These are phyloP conservation scores for Botrytis hyacinthi DNA, from an alignment of 2,329 filamentous ascomycete genomes.

Conservation along the genomic window DNA sequence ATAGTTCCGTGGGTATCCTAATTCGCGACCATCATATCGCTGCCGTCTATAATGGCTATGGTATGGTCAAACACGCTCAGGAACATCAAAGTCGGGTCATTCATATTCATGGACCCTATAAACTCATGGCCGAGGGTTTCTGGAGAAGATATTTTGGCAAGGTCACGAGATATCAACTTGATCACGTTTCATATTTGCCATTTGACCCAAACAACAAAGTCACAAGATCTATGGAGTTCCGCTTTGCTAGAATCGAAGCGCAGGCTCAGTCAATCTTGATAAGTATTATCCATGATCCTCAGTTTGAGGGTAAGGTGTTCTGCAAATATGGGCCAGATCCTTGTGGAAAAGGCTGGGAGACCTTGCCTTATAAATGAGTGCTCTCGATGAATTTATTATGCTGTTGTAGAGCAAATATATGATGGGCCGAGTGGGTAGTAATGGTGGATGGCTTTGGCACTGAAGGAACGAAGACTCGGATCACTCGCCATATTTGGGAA, in stretches of 20 bases:
- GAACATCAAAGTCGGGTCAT: neutral
- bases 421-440: rapidly evolving
- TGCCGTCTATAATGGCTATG: neutral
- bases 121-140: neutral
- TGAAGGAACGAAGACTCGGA: neutral
- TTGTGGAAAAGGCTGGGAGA: neutral
- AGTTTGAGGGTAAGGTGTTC: neutral
- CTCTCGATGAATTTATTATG: neutral
- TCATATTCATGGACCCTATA: neutral
- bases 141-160: neutral
- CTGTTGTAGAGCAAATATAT: rapidly evolving
- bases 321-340: conserved; percentile 15
- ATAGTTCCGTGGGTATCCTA: rapidly evolving
- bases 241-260: conserved; percentile 23
- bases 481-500: neutral
- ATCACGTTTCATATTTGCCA: neutral
- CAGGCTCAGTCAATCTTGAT: conserved; percentile 18
- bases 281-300: neutral
- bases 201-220: neutral
- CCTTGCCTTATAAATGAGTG: no score
- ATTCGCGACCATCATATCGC: neutral
- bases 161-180: neutral
- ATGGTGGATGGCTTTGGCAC: neutral
- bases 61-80: neutral
- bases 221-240: conserved; percentile 17